These are phyloP conservation scores for Polytrichum commune DNA, from an alignment of 225 moss, liverwort and hornwort genomes.

Conservation along the genomic window DNA sequence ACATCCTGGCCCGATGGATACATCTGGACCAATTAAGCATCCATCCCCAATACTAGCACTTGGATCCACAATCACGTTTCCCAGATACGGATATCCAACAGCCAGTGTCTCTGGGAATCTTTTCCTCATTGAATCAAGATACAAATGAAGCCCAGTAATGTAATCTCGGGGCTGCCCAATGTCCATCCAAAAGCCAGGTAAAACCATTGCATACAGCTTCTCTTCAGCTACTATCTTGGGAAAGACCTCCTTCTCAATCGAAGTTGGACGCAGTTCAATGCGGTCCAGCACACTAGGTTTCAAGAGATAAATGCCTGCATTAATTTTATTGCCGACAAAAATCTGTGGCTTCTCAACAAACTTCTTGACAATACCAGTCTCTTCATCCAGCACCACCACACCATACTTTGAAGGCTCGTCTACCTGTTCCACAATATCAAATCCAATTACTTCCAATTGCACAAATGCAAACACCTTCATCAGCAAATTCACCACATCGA, in stretches of 20 bases:
- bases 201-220: slow-evolving; percentile 53
- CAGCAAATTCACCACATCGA: too few relatives aligned
- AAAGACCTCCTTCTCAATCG: slow-evolving; percentile 61
- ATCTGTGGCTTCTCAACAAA: slow-evolving; percentile 58
- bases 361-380: slow-evolving; percentile 42
- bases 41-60: slow-evolving; percentile 59
- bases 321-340: slow-evolving; percentile 66
- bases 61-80: slow-evolving; percentile 55
- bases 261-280: slow-evolving; percentile 56
- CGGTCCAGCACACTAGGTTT: slow-evolving; percentile 42
- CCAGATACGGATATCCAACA: slow-evolving; percentile 37
- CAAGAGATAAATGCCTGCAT: slow-evolving; percentile 61
- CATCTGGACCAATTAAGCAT: slow-evolving; percentile 65
- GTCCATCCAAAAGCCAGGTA: slow-evolving; percentile 73
- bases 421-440: slow-evolving; percentile 27
- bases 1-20: slow-evolving; percentile 59
- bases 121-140: slow-evolving; percentile 52
- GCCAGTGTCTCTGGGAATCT: slow-evolving; percentile 32
- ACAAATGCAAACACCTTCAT: too few relatives aligned
- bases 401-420: slow-evolving; percentile 70
- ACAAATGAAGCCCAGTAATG: slow-evolving; percentile 52
- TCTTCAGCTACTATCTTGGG: slow-evolving; percentile 60
- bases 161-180: slow-evolving; percentile 65
- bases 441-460: not conserved
- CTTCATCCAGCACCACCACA: slow-evolving; percentile 57